Evolutionary conservation across 495 filamentous ascomycete genomes (phyloP), one percentile per base, ranked within the genome.

Genomic region (Aspergillus campestris): DNA sequence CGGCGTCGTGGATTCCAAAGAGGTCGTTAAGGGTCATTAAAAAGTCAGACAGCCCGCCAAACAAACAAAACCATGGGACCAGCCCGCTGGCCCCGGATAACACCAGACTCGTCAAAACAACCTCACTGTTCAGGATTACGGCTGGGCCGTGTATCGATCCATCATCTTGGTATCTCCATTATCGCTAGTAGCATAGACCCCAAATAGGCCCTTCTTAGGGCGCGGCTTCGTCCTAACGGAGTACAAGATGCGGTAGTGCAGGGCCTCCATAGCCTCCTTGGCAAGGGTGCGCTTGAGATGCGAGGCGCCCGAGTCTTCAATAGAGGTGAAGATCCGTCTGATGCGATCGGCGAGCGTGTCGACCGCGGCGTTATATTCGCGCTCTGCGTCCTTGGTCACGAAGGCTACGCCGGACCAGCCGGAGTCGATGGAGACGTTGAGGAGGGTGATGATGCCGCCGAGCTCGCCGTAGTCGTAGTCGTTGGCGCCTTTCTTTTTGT

Each of bases 391-490:
- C 14, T 49, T 61, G 32, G 59, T 50, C 8, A 44, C 31, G 24
- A 71, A 63, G 4, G 43, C 46, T 11, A 60, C 34, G 32, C 58
- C 61, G 11, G 47, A 49, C 45, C 60, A 71, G 14, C 81, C 83
- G 32, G 79, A 75, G 53, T 86, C 87, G 27, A 95, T 72, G 24
- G 76, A 82, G 14, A 88, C 76, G 55, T 88, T 80, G 6, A 96
- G 71, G 41, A 94, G 72, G 10, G 70, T 66, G 2, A 82, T 68
- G 11, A 81, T 68, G 1, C 86, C 78, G 0, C 70, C 65, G 3
- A 97, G 74, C 34, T 75, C 66, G 8, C 68, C 66, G 62, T 83
- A 95, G 55, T 94, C 77, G 10, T 82, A 88, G 28, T 74, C 56
- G 10, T 50, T 57, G 7, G 52, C 24, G 6, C n/a, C 50, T 42